Evolutionary conservation across 176 grass and related monocot species (phyloP), one percentile per base, ranked within the genome.

Genomic region (Tillandsia leiboldiana): DNA sequence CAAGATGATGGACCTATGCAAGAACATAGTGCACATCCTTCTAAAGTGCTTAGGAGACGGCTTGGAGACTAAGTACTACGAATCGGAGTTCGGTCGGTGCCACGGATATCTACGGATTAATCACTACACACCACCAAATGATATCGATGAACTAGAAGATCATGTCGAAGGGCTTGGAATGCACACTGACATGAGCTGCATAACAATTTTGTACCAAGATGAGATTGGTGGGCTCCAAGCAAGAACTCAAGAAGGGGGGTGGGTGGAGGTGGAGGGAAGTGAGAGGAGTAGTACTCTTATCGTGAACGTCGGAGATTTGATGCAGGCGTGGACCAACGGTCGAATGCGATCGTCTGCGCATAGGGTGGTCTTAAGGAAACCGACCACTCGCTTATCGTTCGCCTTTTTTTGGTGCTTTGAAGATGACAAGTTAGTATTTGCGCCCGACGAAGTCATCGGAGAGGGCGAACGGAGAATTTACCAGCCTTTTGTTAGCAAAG

Each of bases 141-240:
- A 69, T 5, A 51, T 47, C 49, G 8, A 33, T 33, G 18, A 18
- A n/a, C 3, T 26, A 51, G 18, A 51, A 18, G 67, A 52, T 20
- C 20, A 20, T 17, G 49, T 70, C 10, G 67, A 70, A 70, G 67
- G 67, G 49, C 67, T 70, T 11, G 67, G 67, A 12, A 52, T 70
- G 67, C 67, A 70, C 49, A 70, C 49, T 8, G 67, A 70, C 67
- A 70, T 70, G 67, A 70, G 49, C 67, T 70, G 67, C 67, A 70
- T 70, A 70, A 70, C 67, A 11, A 70, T 70, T 22, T 23, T 70
- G 18, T 51, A 70, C 48, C 67, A 50, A 24, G 67, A 70, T 18
- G 48, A 26, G 67, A 70, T 52, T 15, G 22, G 67, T 51, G 67
- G 67, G 10, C 49, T 70, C 12, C 67, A 70, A 52, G 67, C 48